Base-by-base conservation (phyloP, 768 basidiomycete genomes). In the Agaricus subrufescens region DNA sequence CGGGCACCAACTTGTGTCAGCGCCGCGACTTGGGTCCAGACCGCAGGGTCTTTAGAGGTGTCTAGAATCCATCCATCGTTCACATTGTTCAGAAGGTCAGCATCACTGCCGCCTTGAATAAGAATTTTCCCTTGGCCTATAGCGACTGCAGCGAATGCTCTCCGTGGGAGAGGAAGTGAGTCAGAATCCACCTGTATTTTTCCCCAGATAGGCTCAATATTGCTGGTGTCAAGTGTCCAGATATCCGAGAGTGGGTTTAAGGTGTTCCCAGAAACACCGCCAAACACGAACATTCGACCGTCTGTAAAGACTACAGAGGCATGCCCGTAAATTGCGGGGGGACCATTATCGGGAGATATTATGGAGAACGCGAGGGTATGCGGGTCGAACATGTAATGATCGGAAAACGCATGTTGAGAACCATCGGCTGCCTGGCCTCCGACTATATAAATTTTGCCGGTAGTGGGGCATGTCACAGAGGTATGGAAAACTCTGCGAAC, bases 391-490 rank as follows among this genome's bases (percentile, higher is more conserved):
- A 78, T 66, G 61, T 83, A 91, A 54, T 87, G 79, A 46, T 88
- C 83, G 4, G 78, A 72, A 63, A 88, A 85, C 0, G 74, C 80
- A 48, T 70, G 73, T 1, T 76, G 76, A 8, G 92, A 94, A 11
- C 83, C 90, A 67, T 96, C 94, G n/a, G 83, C 83, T 62, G 79
- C 85, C 69, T 88, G 80, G 7, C 94, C 94, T 3, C 94, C 94
- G 46, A 88, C 77, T 37, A 95, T 76, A 70, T 79, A 91, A 10
- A 91, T 74, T 45, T 73, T 70, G 5, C 84, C 85, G 34, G 34
- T 34, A 6, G 71, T 69, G 5, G 64, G 59, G 0, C 74, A 57
- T 10, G 80, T 75, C 7, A 80, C 75, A 5, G 87, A 69, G 7
- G 88, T 78, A 64, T 94, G 91, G 62, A 85, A 82, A n/a, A 90